These are phyloP conservation scores for Penicillium cinerascens DNA, from an alignment of 495 filamentous ascomycete species.

Conservation along the genomic window DNA sequence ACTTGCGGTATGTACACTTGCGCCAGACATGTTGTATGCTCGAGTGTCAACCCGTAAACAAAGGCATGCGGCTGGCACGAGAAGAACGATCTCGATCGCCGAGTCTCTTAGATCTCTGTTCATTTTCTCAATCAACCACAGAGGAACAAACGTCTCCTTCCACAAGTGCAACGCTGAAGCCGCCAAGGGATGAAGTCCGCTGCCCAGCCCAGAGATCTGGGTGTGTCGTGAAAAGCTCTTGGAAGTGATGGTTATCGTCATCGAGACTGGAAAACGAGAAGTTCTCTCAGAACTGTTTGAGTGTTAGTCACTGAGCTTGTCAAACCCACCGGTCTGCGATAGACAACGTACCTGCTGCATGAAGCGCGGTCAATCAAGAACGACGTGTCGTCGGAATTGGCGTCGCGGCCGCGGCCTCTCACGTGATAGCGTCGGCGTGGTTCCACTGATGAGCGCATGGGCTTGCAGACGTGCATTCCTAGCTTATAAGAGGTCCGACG, in stretches of 20 bases:
- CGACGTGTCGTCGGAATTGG: conserved; percentile 17
- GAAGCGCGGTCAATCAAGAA: neutral
- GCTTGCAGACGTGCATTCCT: conserved; percentile 17
- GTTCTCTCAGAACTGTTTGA: conserved; percentile 1
- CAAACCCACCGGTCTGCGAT: neutral
- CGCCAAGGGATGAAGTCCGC: conserved; percentile 34
- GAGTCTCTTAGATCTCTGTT: conserved; percentile 49
- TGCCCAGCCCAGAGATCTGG: conserved; percentile 14
- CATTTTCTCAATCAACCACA: conserved; percentile 43
- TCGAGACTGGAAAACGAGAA: conserved; percentile 23
- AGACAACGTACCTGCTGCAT: conserved; percentile 6
- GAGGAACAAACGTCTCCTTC: conserved; percentile 30
- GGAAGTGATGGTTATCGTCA: conserved; percentile 36
- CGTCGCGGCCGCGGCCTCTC: conserved; percentile 10
- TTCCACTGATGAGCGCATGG: conserved; percentile 29
- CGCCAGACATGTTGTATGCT: neutral
- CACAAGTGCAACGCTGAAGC: conserved; percentile 20
- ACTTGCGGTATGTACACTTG: conserved; percentile 6
- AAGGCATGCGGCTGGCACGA: neutral
- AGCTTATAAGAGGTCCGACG: conserved; percentile 18
- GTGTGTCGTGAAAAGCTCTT: conserved; percentile 42
- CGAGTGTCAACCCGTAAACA: neutral
- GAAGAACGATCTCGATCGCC: neutral
- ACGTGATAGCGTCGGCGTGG: conserved; percentile 21
- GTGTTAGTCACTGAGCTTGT: neutral